Conservation (phyloP, 805 yeast genomes). For the Candida lessepsii region DNA sequence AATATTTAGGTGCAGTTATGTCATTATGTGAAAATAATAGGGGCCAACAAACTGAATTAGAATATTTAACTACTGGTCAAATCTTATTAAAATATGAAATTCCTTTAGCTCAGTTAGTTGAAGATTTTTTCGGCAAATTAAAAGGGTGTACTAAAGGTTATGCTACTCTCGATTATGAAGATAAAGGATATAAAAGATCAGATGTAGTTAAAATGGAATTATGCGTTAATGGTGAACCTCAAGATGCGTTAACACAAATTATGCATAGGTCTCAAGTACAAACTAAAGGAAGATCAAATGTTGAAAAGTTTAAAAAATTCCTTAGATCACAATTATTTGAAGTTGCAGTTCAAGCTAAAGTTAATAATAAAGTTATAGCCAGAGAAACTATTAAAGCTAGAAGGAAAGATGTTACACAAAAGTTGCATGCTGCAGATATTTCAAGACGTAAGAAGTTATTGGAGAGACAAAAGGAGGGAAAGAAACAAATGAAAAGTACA, state of each 20-base stretch:
- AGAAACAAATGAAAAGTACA: constrained; percentile 73
- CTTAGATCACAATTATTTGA: constrained; percentile 83
- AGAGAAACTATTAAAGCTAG: constrained; percentile 92
- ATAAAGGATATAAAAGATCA: constrained; percentile 77
- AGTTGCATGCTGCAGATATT: constrained; percentile 89
- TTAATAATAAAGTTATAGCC: constrained; percentile 76
- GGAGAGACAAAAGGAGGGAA: constrained; percentile 90
- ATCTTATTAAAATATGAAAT: constrained; percentile 74
- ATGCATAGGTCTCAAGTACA: constrained; percentile 81
- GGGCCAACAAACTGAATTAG: constrained; percentile 78
- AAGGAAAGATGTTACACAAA: constrained; percentile 92
- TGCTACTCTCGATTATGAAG: constrained; percentile 94
- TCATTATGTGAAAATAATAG: constrained; percentile 80
- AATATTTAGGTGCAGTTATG: constrained; percentile 84
- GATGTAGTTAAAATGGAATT: constrained; percentile 86
- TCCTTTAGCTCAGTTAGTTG: constrained; percentile 88
- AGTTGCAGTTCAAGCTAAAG: constrained; percentile 88
- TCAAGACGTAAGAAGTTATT: constrained; percentile 85
- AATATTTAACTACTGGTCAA: constrained; percentile 76
- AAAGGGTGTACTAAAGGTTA: constrained; percentile 90
- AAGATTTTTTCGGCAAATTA: constrained; percentile 91
- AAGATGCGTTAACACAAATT: constrained; percentile 90
- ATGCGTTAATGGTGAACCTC: constrained; percentile 81
- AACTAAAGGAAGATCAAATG: constrained; percentile 76
- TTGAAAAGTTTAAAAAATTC: constrained; percentile 74